Base-by-base conservation (phyloP, 306 rosid species). In the Clitoria ternatea region DNA sequence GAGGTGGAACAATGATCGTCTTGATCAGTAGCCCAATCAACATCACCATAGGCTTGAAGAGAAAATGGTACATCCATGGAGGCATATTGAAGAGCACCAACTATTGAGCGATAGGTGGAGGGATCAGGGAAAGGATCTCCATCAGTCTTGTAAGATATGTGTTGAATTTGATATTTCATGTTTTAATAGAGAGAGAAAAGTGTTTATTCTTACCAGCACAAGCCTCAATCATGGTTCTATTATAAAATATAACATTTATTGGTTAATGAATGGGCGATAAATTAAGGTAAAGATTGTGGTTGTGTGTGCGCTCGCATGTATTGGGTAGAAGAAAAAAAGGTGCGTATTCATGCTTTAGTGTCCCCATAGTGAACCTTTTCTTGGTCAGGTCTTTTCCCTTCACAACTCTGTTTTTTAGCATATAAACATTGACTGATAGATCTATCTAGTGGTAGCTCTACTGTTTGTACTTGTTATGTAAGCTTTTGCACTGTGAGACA, bases 311-410 rank as follows among this genome's bases (percentile, higher is more conserved):
- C n/a, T 49, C 10, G 55, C 29, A 37, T 27, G 20, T 35, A 36
- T 65, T 65, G 22, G 36, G 47, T 36, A 14, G 26, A 50, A 40
- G 39, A 37, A 29, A 5, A 43, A 64, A 69, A 67, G 74, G 12
- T 4, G 47, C 26, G 42, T 12, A 57, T 68, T 54, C 76, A 47
- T 74, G 78, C 75, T 73, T 78, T 74, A 56, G 76, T 61, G 77
- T 76, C 74, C 82, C 86, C 66, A 76, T 83, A 62, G 57, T 43
- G 69, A 74, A 39, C 61, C 82, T 81, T 86, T 78, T 75, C 47
- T 53, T 40, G 80, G 85, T 81, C 78, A 48, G 61, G 72, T 55
- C 59, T 82, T 75, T 64, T 75, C 74, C 84, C 80, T 71, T 62
- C 77, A 75, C 60, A 75, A 48, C 66, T 42, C 74, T 73, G 66